Evolutionary conservation across 306 rosid genomes (phyloP).

Genomic region (Cicer chorassanicum): DNA sequence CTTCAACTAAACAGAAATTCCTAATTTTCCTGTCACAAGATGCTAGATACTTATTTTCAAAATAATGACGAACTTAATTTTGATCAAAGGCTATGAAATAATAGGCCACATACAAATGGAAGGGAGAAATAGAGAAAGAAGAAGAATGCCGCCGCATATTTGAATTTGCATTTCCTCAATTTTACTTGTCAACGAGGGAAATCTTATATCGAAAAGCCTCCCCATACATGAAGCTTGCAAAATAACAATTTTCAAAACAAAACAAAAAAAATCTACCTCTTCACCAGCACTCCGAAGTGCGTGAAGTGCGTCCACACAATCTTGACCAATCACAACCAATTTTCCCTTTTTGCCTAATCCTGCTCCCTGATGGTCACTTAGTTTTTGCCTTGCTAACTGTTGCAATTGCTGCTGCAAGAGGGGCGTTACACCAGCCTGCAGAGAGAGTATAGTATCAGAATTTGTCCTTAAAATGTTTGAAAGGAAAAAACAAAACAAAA

Average conservation of each 20-base stretch:
- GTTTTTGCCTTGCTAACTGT: constrained; percentile 71
- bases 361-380: constrained; percentile 47
- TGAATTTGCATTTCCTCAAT: background rate
- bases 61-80: background rate
- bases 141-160: background rate
- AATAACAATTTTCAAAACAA: constrained; percentile 4
- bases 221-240: background rate
- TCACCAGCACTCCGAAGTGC: constrained; percentile 77
- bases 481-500: constrained; percentile 28
- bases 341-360: constrained; percentile 65
- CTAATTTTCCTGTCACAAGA: background rate
- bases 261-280: constrained; percentile 60
- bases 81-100: background rate
- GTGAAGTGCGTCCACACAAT: constrained; percentile 87
- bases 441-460: constrained; percentile 27
- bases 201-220: background rate
- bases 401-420: constrained; percentile 81
- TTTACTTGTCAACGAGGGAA: constrained; percentile 27
- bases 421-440: constrained; percentile 88
- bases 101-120: background rate
- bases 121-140: background rate
- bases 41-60: constrained; percentile 6
- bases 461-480: constrained; percentile 33
- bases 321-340: constrained; percentile 86
- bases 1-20: constrained; percentile 8